phyloP scores from a whole-genome alignment of 495 filamentous ascomycete genomes.

The Haplographium delicatum region DNA sequence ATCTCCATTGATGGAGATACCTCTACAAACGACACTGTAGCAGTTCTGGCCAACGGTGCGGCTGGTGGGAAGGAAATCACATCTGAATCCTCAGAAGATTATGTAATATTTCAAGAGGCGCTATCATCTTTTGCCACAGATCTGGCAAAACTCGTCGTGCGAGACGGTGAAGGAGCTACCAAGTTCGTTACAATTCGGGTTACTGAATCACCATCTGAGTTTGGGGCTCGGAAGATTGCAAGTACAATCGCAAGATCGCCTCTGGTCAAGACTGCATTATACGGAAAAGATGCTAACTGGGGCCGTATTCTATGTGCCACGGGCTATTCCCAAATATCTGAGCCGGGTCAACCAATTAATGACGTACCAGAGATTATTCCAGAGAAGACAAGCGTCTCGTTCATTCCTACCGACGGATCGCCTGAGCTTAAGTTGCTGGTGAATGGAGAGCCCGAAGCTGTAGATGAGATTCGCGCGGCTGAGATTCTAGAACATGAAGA shows the following conservation, averaged over 20 bases:
- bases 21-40: conserved; percentile 93
- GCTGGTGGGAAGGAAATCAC: conserved; percentile 67
- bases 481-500: conserved; percentile 84
- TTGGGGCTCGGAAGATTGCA: conserved; percentile 65
- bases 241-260: conserved; percentile 88
- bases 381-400: conserved; percentile 84
- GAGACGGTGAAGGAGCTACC: conserved; percentile 95
- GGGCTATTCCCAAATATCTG: conserved; percentile 73
- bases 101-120: conserved; percentile 57
- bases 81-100: conserved; percentile 53
- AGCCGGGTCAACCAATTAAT: conserved; percentile 45
- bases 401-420: conserved; percentile 81
- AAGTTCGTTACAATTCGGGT: conserved; percentile 97
- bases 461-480: conserved; percentile 84
- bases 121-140: conserved; percentile 75
- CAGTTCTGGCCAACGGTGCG: conserved; percentile 89
- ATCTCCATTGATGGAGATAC: conserved; percentile 97
- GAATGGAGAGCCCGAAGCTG: conserved; percentile 83
- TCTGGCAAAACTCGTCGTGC: conserved; percentile 86
- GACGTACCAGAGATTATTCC: conserved; percentile 63
- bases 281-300: conserved; percentile 98
- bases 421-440: conserved; percentile 77
- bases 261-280: conserved; percentile 94
- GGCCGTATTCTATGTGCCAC: conserved; percentile 93
- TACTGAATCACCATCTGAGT: conserved; percentile 60